Conservation (phyloP, 441 rosid species). For the Cnidoscolus chayamansa region DNA sequence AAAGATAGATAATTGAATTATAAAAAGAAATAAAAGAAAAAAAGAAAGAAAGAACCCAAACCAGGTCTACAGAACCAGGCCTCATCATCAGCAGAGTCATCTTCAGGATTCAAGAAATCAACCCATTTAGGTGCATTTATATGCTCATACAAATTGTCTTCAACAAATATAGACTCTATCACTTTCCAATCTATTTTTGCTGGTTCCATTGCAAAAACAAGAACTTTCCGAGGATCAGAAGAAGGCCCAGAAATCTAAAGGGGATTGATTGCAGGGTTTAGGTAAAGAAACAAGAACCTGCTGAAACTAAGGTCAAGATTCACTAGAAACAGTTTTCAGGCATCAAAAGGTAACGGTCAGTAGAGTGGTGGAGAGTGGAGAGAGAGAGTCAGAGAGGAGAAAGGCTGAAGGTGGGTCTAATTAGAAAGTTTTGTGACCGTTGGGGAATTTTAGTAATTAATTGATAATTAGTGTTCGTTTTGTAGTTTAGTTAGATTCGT, state of each 20-base stretch:
- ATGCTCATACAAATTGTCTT: slow-evolving; percentile 69
- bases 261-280: not conserved
- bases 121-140: slow-evolving; percentile 82
- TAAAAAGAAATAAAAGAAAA: not conserved
- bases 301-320: slow-evolving; percentile 9
- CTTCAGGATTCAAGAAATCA: slow-evolving; percentile 53
- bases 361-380: not conserved
- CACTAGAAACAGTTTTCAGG: slow-evolving; percentile 2
- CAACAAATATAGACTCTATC: slow-evolving; percentile 62
- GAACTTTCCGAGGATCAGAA: slow-evolving; percentile 6
- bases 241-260: not conserved
- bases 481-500: not conserved
- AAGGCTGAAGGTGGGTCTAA: slow-evolving; percentile 15
- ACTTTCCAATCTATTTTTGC: slow-evolving; percentile 90
- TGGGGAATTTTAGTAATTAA: slow-evolving; percentile 18
- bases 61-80: slow-evolving; percentile 93
- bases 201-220: slow-evolving; percentile 55
- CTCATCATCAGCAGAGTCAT: slow-evolving; percentile 38
- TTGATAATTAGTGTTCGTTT: not conserved
- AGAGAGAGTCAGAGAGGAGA: not conserved
- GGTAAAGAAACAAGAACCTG: slow-evolving; percentile 15
- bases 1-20: not conserved
- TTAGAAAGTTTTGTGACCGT: slow-evolving; percentile 29
- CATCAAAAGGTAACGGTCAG: slow-evolving; percentile 40
- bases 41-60: slow-evolving; percentile 8